Evolutionary conservation across 805 yeast species (phyloP).

Genomic region (Kazachstania bromeliacearum): DNA sequence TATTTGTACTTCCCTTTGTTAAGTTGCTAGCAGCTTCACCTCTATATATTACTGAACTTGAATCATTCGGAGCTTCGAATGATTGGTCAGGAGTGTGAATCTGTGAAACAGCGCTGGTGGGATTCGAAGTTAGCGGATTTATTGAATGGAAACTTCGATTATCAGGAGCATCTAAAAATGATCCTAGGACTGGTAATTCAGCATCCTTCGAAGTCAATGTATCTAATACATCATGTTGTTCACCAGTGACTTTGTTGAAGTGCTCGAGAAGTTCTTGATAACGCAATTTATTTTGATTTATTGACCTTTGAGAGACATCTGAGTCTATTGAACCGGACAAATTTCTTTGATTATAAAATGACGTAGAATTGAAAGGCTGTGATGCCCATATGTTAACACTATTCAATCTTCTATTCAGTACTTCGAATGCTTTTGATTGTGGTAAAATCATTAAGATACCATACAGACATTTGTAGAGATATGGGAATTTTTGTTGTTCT

Average conservation of each 20-base stretch:
- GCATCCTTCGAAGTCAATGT: conserved; percentile 2
- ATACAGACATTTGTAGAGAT: conserved; percentile 74
- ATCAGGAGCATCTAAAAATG: conserved; percentile 8
- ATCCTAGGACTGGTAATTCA: conserved; percentile 6
- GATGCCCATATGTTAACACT: conserved; percentile 29
- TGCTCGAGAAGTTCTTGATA: conserved; percentile 25
- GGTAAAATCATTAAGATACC: conserved; percentile 92
- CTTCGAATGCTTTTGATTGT: conserved; percentile 83
- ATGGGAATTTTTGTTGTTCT: conserved; percentile 76
- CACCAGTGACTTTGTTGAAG: conserved; percentile 15
- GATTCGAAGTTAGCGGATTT: conserved; percentile 2
- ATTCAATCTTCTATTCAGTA: conserved; percentile 63
- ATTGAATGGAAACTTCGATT: conserved; percentile 3
- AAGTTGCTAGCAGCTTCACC: background rate
- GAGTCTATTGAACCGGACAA: conserved; percentile 8
- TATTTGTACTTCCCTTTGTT: background rate
- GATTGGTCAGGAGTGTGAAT: conserved; percentile 3
- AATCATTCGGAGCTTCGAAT: conserved; percentile 7
- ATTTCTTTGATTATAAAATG: conserved; percentile 7
- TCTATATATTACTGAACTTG: conserved; percentile 8
- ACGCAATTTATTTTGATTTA: conserved; percentile 21
- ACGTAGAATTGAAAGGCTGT: conserved; percentile 8
- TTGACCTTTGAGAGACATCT: conserved; percentile 18
- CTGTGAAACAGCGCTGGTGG: conserved; percentile 2
- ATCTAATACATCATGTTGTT: conserved; percentile 2